Evolutionary conservation across 2,329 filamentous ascomycete genomes (phyloP).

Genomic region (Ceratocystis smalleyi): DNA sequence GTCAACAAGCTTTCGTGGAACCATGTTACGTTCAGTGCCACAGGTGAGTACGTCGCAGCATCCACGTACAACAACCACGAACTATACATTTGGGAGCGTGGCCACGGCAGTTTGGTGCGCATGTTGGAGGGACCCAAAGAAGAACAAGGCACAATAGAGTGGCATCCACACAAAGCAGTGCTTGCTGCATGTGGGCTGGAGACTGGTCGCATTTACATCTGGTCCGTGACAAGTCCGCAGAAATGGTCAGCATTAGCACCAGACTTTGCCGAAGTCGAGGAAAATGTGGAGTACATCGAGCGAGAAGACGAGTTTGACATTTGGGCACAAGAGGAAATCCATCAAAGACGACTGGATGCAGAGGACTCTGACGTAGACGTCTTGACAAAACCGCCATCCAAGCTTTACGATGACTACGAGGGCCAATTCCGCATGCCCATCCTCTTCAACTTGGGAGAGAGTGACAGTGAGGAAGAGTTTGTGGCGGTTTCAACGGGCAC

Average conservation of each 20-base stretch:
- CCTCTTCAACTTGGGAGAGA: slow-evolving; percentile 80
- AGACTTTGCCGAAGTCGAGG: slow-evolving; percentile 93
- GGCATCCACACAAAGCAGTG: slow-evolving; percentile 79
- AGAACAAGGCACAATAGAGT: slow-evolving; percentile 91
- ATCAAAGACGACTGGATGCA: slow-evolving; percentile 73
- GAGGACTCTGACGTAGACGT: slow-evolving; percentile 94
- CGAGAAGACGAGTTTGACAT: slow-evolving; percentile 97
- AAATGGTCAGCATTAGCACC: slow-evolving; percentile 94
- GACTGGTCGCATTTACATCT: slow-evolving; percentile 84
- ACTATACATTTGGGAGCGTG: slow-evolving; percentile 94
- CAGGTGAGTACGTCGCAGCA: slow-evolving; percentile 87
- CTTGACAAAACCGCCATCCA: slow-evolving; percentile 55
- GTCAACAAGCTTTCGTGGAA: slow-evolving; percentile 95
- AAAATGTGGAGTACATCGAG: slow-evolving; percentile 94
- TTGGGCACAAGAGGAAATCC: slow-evolving; percentile 84
- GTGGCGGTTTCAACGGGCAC: slow-evolving; percentile 57
- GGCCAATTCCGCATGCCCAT: slow-evolving; percentile 80
- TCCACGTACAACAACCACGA: slow-evolving; percentile 98
- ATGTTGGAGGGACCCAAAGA: slow-evolving; percentile 95
- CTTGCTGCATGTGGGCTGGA: slow-evolving; percentile 86
- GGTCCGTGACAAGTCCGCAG: slow-evolving; percentile 89
- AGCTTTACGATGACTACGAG: slow-evolving; percentile 42
- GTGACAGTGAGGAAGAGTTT: slow-evolving; percentile 87
- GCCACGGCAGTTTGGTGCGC: slow-evolving; percentile 82
- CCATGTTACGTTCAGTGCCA: slow-evolving; percentile 85